A percentile compares a stretch with the other conserved stretches of the same genome.
phyloP scores from a whole-genome alignment of 1,139 yeast species.

The Pichia inconspicua region DNA sequence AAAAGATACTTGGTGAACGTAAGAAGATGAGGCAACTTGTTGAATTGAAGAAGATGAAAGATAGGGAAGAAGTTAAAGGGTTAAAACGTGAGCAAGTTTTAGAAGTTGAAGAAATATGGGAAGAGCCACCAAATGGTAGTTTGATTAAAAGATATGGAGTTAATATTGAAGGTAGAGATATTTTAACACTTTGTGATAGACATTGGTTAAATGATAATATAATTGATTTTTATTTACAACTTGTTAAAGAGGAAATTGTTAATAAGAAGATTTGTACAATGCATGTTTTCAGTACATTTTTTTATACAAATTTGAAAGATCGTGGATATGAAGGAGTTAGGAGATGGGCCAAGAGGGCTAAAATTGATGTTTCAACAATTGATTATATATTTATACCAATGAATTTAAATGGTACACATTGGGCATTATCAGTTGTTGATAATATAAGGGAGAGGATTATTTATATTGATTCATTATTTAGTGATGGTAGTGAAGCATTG shows the following conservation, averaged over 20 bases:
- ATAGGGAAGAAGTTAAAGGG: slow-evolving; percentile 20
- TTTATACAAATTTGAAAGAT: slow-evolving; percentile 60
- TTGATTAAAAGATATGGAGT: slow-evolving; percentile 40
- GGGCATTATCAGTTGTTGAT: slow-evolving; percentile 86
- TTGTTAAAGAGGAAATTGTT: slow-evolving; percentile 77
- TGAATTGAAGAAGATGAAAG: slow-evolving; percentile 29
- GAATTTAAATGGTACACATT: slow-evolving; percentile 74
- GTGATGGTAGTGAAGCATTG: slow-evolving; percentile 52
- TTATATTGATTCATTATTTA: slow-evolving; percentile 72
- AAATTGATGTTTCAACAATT: slow-evolving; percentile 55
- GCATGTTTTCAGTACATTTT: slow-evolving; percentile 82
- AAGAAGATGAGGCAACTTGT: slow-evolving; percentile 32
- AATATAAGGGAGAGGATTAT: slow-evolving; percentile 48
- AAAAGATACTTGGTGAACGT: slow-evolving; percentile 35
- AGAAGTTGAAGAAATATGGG: slow-evolving; percentile 35
- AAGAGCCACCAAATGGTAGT: slow-evolving; percentile 22
- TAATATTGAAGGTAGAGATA: slow-evolving; percentile 59
- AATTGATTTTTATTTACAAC: slow-evolving; percentile 71
- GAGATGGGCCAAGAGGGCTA: slow-evolving; percentile 85
- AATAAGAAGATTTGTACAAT: slow-evolving; percentile 45
- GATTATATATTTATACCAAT: slow-evolving; percentile 75
- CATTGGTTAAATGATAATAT: slow-evolving; percentile 88
- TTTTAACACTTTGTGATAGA: slow-evolving; percentile 61
- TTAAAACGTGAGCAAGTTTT: slow-evolving; percentile 29
- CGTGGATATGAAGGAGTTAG: slow-evolving; percentile 79